Conservation (phyloP, 495 filamentous ascomycete genomes). For the Talaromyces adpressus region DNA sequence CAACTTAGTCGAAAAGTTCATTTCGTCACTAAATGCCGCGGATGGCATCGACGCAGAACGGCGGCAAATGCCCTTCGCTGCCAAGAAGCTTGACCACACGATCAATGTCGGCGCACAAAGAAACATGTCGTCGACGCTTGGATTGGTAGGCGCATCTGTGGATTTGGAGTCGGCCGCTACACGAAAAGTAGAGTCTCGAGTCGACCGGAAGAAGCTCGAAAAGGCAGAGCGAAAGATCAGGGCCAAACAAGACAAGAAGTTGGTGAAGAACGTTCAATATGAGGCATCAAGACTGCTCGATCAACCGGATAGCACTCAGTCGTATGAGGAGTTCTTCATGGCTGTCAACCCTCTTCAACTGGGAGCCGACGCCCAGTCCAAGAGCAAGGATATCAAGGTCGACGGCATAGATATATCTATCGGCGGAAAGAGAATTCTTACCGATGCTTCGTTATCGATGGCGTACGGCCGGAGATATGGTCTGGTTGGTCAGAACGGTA, state of each 20-base stretch:
- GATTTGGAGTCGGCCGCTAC: slow-evolving; percentile 89
- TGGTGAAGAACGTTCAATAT: slow-evolving; percentile 96
- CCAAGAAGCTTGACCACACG: slow-evolving; percentile 84
- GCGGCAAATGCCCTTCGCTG: slow-evolving; percentile 61
- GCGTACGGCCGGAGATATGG: slow-evolving; percentile 93
- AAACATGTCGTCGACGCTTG: slow-evolving; percentile 92
- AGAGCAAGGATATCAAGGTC: slow-evolving; percentile 99
- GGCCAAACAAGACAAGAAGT: slow-evolving; percentile 97
- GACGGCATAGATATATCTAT: slow-evolving; percentile 94
- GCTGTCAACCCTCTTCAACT: slow-evolving; percentile 93
- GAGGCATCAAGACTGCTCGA: slow-evolving; percentile 89
- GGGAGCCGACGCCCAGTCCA: slow-evolving; percentile 61
- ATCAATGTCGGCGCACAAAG: slow-evolving; percentile 91
- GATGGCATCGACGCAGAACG: slow-evolving; percentile 66
- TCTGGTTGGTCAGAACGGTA: slow-evolving; percentile 98
- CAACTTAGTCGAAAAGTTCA: slow-evolving; percentile 84
- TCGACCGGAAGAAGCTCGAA: slow-evolving; percentile 98
- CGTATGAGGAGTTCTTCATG: slow-evolving; percentile 99
- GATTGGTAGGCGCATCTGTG: slow-evolving; percentile 73
- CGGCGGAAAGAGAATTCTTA: slow-evolving; percentile 78
- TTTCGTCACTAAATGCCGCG: slow-evolving; percentile 65
- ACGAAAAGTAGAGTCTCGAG: slow-evolving; percentile 91
- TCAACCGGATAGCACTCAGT: slow-evolving; percentile 74
- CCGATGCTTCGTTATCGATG: slow-evolving; percentile 81
- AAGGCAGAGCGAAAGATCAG: slow-evolving; percentile 98